A percentile compares a stretch with the other conserved stretches of the same genome.
These are phyloP conservation scores for Zymoseptoria passerinii DNA, from an alignment of 2,329 filamentous ascomycete genomes.

Conservation along the genomic window DNA sequence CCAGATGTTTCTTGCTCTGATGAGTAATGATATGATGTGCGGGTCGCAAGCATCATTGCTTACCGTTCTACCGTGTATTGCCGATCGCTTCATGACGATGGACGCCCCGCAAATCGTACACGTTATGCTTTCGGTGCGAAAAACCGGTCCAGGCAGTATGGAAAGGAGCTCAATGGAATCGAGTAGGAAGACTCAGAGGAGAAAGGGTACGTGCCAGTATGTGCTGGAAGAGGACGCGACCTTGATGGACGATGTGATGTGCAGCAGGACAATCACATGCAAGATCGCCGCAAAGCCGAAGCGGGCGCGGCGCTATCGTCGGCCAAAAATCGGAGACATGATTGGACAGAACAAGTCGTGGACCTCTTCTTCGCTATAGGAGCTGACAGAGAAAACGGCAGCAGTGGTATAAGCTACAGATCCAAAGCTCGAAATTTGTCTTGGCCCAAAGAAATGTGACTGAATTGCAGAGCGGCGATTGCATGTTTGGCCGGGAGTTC, in stretches of 20 bases:
- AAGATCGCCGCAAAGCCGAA: neutral
- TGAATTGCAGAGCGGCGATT: neutral
- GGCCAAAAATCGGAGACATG: neutral
- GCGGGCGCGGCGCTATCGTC: neutral
- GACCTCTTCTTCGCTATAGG: neutral
- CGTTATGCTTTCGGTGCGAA: neutral
- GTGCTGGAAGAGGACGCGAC: neutral
- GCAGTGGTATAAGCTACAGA: neutral
- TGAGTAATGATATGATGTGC: neutral
- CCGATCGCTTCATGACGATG: neutral
- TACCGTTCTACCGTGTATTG: neutral
- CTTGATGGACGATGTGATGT: neutral
- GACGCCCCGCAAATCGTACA: too few relatives aligned
- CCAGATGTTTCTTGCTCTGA: neutral
- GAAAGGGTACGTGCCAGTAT: neutral
- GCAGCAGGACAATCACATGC: neutral
- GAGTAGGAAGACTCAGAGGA: neutral
- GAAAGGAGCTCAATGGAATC: neutral
- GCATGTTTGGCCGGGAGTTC: neutral
- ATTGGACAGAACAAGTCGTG: neutral
- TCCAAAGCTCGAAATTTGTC: neutral
- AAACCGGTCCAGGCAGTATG: neutral
- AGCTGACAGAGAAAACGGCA: neutral
- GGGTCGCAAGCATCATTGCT: neutral
- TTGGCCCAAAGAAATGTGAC: neutral